Conservation (phyloP, 768 basidiomycete species). For the Calocybe gangraenosa region DNA sequence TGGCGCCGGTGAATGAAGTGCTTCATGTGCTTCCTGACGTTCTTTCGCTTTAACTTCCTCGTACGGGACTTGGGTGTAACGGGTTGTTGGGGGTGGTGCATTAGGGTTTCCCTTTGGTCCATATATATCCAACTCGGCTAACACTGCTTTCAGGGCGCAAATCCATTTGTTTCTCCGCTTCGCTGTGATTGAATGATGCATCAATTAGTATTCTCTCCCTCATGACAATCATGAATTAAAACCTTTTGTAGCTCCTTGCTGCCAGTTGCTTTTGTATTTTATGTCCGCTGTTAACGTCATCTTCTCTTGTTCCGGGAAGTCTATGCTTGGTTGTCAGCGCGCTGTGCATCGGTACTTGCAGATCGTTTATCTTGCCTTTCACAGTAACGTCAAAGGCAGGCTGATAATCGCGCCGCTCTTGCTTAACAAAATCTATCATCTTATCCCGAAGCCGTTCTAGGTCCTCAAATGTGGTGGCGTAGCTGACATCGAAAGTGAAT, state of each 20-base stretch:
- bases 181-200: constrained; percentile 37
- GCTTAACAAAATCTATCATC: constrained; percentile 76
- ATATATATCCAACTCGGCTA: constrained; percentile 68
- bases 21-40: constrained; percentile 24
- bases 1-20: constrained; percentile 19
- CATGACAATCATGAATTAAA: background rate
- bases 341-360: background rate
- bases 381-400: constrained; percentile 72
- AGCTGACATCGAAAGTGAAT: constrained; percentile 78
- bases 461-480: constrained; percentile 74
- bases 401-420: constrained; percentile 71
- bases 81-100: constrained; percentile 46
- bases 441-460: constrained; percentile 69
- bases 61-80: constrained; percentile 75
- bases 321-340: constrained; percentile 26
- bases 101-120: constrained; percentile 59
- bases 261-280: constrained; percentile 86
- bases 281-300: constrained; percentile 77
- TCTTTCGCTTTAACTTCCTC: constrained; percentile 47
- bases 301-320: constrained; percentile 78
- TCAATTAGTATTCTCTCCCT: constrained; percentile 5
- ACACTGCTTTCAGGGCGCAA: constrained; percentile 73
- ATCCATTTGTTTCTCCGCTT: constrained; percentile 91
- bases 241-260: constrained; percentile 73
- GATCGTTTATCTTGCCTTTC: constrained; percentile 42